Percentiles rank a stretch among this genome's conserved stretches.
Conservation (phyloP, 139 green algal species). For the Chlorella ohadii region DNA sequence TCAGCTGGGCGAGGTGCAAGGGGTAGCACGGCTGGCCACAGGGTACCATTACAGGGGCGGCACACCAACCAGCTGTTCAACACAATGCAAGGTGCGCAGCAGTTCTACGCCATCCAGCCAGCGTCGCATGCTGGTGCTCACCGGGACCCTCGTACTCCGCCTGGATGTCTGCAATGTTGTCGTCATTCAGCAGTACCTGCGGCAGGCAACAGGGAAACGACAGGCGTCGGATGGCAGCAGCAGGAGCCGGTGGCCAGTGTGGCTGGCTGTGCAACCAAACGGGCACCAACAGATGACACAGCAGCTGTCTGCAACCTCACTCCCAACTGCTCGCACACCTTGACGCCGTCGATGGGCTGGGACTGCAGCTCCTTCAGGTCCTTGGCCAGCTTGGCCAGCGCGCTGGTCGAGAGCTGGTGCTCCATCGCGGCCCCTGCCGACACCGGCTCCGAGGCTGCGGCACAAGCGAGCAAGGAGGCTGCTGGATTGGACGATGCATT, state of each 20-base stretch:
- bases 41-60: no score
- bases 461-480: background rate
- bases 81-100: no score
- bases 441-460: background rate
- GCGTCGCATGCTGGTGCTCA: slow-evolving; percentile 28
- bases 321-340: slow-evolving; percentile 36
- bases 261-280: no score
- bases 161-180: slow-evolving; percentile 85
- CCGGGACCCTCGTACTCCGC: slow-evolving; percentile 90
- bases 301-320: no score
- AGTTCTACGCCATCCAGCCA: no score
- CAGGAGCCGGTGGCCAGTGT: no score
- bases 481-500: no score
- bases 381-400: slow-evolving; percentile 72
- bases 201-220: background rate
- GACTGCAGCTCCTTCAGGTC: slow-evolving; percentile 71
- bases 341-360: slow-evolving; percentile 79
- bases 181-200: slow-evolving; percentile 86
- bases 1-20: no score
- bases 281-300: no score
- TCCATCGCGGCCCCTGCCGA: background rate
- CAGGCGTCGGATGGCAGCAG: no score
- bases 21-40: no score
- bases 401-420: slow-evolving; percentile 3
- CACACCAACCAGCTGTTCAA: no score